Conservation (phyloP, 1,139 yeast genomes). For the Yarrowia galli region DNA sequence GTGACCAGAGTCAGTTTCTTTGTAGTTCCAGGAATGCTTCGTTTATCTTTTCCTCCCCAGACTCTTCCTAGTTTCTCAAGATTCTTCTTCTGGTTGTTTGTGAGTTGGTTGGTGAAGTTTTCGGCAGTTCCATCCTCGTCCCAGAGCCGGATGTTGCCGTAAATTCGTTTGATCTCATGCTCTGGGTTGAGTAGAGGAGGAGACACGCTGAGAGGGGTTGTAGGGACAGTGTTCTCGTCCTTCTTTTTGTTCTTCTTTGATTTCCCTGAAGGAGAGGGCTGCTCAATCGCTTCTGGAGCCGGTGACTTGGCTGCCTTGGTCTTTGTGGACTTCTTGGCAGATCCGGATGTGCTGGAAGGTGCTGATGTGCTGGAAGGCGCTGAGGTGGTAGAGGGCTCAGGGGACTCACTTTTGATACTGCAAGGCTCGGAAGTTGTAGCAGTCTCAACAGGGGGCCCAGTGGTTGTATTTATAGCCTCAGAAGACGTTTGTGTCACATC, state of each 20-base stretch:
- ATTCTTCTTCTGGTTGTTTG: constrained; percentile 21
- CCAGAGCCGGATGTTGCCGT: constrained; percentile 75
- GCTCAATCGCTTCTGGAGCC: background rate
- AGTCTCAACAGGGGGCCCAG: background rate
- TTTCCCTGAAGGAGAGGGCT: background rate
- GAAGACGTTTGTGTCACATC: too few species aligned
- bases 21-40: constrained; percentile 74
- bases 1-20: constrained; percentile 72
- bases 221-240: background rate
- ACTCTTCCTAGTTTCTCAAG: constrained; percentile 22
- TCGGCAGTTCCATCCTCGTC: constrained; percentile 69
- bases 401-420: background rate
- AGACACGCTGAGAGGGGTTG: constrained; percentile 44
- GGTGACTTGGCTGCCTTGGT: background rate
- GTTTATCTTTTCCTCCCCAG: constrained; percentile 52
- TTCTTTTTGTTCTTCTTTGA: constrained; percentile 27
- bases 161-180: constrained; percentile 72
- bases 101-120: constrained; percentile 12
- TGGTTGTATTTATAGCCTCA: background rate
- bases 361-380: background rate
- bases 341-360: background rate
- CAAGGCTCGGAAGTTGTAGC: background rate
- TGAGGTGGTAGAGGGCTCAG: background rate
- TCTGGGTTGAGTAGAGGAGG: constrained; percentile 76
- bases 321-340: background rate